Conservation (phyloP, 2,329 filamentous ascomycete genomes). For the Talaromyces sp. region DNA sequence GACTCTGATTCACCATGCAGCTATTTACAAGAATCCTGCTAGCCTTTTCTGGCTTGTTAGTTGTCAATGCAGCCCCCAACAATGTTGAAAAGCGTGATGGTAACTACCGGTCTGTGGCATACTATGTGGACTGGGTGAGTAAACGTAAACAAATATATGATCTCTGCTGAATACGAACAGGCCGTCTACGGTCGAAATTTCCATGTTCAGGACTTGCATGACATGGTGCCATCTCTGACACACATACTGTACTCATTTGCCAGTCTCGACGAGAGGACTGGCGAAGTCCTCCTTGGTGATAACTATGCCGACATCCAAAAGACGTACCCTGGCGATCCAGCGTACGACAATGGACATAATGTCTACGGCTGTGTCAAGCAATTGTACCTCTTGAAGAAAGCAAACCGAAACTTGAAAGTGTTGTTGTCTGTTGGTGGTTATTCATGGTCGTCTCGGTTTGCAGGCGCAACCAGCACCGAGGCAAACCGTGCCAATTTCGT, state of each 20-base stretch:
- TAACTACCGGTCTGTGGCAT: constrained; percentile 36
- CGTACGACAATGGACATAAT: constrained; percentile 66
- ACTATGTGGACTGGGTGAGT: constrained; percentile 47
- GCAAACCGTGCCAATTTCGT: constrained; percentile 63
- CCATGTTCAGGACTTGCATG: constrained; percentile 76
- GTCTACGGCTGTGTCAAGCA: constrained; percentile 61
- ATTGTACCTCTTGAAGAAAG: constrained; percentile 62
- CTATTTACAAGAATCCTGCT: constrained; percentile 7
- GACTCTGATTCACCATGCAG: constrained; percentile 2
- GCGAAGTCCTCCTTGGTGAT: constrained; percentile 75
- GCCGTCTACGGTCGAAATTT: constrained; percentile 85
- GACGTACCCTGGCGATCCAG: constrained; percentile 64
- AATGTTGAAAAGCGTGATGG: background rate
- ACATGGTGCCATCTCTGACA: constrained; percentile 67
- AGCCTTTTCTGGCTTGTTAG: constrained; percentile 7
- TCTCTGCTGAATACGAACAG: constrained; percentile 35
- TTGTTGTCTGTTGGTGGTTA: constrained; percentile 82
- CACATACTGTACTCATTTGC: constrained; percentile 91
- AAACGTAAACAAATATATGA: background rate
- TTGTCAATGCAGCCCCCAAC: background rate
- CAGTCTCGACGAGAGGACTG: constrained; percentile 73
- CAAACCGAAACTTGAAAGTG: constrained; percentile 71
- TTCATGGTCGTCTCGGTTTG: constrained; percentile 74
- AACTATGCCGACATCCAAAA: constrained; percentile 66
- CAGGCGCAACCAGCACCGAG: constrained; percentile 59